Conservation (phyloP, 106 monocot genomes). For the Dendrobium officinale region DNA sequence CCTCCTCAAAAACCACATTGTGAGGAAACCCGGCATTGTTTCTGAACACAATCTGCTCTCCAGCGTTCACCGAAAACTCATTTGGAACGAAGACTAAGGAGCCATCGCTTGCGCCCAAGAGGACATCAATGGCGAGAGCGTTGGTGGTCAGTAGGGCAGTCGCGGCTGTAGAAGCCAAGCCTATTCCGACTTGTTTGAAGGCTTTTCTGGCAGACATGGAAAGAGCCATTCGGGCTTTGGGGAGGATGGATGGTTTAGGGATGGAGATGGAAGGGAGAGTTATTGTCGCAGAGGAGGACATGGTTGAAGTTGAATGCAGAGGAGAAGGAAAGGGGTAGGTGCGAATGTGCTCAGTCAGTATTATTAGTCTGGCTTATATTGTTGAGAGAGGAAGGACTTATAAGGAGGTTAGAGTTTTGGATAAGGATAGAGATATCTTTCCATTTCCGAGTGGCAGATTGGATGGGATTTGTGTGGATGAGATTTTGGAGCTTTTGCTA, state of each 20-base stretch:
- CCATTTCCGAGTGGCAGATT: too few species aligned
- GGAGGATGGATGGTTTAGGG: constrained; percentile 20
- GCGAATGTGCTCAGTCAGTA: too few species aligned
- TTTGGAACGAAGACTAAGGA: constrained; percentile 59
- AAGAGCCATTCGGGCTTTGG: neutral
- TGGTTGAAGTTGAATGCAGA: neutral
- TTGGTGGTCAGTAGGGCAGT: constrained; percentile 38
- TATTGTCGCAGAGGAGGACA: constrained; percentile 31
- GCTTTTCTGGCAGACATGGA: constrained; percentile 29
- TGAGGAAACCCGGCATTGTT: constrained; percentile 97
- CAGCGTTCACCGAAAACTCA: constrained; percentile 37
- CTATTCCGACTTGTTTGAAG: constrained; percentile 39
- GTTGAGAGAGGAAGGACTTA: too few species aligned
- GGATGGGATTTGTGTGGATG: neutral
- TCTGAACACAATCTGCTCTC: constrained; percentile 73
- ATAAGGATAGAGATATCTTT: too few species aligned
- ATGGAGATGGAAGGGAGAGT: constrained; percentile 62
- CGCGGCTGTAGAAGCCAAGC: constrained; percentile 34
- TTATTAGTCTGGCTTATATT: too few species aligned
- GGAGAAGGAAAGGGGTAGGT: too few species aligned
- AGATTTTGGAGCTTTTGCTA: neutral
- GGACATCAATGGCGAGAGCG: constrained; percentile 53
- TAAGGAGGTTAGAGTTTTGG: too few species aligned
- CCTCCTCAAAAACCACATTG: constrained; percentile 90
- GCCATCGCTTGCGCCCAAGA: constrained; percentile 50